Conservation (phyloP, 371 early-diverging fungal genomes). For the Entomophthora muscae region DNA sequence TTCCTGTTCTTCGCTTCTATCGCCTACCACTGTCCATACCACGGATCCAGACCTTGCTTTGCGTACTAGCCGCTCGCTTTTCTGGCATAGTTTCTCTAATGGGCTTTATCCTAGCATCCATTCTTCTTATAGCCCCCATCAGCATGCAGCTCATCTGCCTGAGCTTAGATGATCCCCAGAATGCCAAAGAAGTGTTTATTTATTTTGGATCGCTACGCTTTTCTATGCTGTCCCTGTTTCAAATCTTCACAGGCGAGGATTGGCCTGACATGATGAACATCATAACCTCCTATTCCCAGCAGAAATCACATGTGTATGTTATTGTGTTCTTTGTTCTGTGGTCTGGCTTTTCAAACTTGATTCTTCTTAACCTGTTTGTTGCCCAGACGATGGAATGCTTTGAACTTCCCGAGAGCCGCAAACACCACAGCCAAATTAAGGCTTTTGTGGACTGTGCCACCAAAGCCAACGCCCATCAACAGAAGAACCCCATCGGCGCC, state of each 20-base stretch:
- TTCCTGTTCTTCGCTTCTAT: slow-evolving; percentile 38
- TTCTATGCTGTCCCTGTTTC: slow-evolving; percentile 2
- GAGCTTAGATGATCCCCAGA: neutral
- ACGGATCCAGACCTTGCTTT: slow-evolving; percentile 21
- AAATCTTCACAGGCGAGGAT: slow-evolving; percentile 48
- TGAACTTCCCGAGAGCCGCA: slow-evolving; percentile 35
- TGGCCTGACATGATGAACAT: slow-evolving; percentile 41
- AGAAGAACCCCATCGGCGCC: slow-evolving; percentile 40
- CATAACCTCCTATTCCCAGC: slow-evolving; percentile 14
- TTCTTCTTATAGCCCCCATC: neutral
- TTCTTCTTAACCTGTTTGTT: slow-evolving; percentile 39
- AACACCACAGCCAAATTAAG: slow-evolving; percentile 27
- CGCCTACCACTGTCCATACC: slow-evolving; percentile 34
- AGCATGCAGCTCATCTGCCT: slow-evolving; percentile 4
- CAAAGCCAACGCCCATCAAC: slow-evolving; percentile 24
- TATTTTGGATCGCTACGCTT: neutral
- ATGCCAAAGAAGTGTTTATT: neutral
- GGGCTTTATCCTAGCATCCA: neutral
- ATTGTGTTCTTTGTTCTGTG: slow-evolving; percentile 36
- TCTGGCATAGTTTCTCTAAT: neutral
- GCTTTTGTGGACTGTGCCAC: neutral
- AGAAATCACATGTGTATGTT: slow-evolving; percentile 17
- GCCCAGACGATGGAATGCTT: slow-evolving; percentile 41
- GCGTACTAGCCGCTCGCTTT: neutral
- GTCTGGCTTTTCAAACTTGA: slow-evolving; percentile 41